Percentiles rank a stretch among this genome's conserved stretches.
Evolutionary conservation across 2,329 filamentous ascomycete species (phyloP).

Genomic region (Calonectria pseudoreteaudii): DNA sequence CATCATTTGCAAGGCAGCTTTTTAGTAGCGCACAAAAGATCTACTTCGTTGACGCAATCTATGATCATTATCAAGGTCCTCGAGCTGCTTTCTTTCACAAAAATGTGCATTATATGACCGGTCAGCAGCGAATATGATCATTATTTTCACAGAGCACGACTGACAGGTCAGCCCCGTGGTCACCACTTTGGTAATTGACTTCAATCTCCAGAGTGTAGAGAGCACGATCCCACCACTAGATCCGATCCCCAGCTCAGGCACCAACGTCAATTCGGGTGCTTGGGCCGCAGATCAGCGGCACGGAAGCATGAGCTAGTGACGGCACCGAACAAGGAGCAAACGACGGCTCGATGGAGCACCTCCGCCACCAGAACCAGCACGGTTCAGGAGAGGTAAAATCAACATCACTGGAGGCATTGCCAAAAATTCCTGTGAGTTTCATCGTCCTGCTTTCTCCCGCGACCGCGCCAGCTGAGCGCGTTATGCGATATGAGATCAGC

Average conservation of each 20-base stretch:
- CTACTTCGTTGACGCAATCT: constrained; percentile 37
- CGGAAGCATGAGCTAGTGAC: not conserved
- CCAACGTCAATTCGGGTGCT: not conserved
- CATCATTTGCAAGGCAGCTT: constrained; percentile 4
- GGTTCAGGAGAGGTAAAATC: not conserved
- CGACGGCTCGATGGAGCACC: not conserved
- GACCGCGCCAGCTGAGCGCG: not conserved
- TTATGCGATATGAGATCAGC: not conserved
- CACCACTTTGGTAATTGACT: not conserved
- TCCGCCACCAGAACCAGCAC: not conserved
- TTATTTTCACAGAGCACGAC: not conserved
- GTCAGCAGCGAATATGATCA: not conserved
- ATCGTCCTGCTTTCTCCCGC: not conserved
- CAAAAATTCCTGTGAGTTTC: not conserved
- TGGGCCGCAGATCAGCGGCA: not conserved
- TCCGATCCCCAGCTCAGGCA: not conserved
- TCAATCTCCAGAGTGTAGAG: not conserved
- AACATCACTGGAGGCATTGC: not conserved
- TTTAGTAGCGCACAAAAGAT: not conserved
- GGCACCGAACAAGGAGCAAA: not conserved
- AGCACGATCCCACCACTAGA: not conserved
- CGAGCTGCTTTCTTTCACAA: not conserved
- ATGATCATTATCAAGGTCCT: constrained; percentile 5
- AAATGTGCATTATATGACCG: not conserved
- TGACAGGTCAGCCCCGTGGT: not conserved